Evolutionary conservation across 1,139 yeast genomes (phyloP).

Genomic region (Pichia sp.): DNA sequence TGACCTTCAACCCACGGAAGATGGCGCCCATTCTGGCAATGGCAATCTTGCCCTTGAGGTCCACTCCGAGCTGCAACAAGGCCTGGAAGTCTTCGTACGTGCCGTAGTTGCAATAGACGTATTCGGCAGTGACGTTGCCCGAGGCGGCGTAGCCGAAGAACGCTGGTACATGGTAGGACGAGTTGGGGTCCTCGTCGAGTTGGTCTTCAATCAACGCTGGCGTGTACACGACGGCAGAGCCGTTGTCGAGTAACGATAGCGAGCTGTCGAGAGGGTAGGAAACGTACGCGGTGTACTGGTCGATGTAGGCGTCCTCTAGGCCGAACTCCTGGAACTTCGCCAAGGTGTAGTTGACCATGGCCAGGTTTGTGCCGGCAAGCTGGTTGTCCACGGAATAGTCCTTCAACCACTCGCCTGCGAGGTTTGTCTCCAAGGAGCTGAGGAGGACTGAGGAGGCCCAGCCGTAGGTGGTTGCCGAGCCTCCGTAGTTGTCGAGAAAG

Average conservation of each 20-base stretch:
- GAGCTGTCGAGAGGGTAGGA: conserved; percentile 58
- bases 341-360: conserved; percentile 62
- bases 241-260: conserved; percentile 39
- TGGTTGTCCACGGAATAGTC: conserved; percentile 60
- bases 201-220: conserved; percentile 73
- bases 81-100: conserved; percentile 48
- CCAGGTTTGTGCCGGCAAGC: conserved; percentile 65
- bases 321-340: conserved; percentile 62
- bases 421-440: conserved; percentile 42
- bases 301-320: conserved; percentile 43
- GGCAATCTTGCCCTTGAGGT: conserved; percentile 50
- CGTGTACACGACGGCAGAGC: conserved; percentile 37
- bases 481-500: background rate
- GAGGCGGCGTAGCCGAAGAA: conserved; percentile 68
- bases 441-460: conserved; percentile 19
- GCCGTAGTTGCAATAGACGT: conserved; percentile 61
- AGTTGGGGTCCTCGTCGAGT: conserved; percentile 64
- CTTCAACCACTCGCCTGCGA: conserved; percentile 50
- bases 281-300: conserved; percentile 54
- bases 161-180: conserved; percentile 50
- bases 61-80: conserved; percentile 43
- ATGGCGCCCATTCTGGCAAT: conserved; percentile 56
- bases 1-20: conserved; percentile 64
- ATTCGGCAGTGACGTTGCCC: conserved; percentile 59
- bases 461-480: background rate